Percentiles rank a stretch among this genome's conserved stretches.
phyloP scores from a whole-genome alignment of 2,329 filamentous ascomycete species.

The Helotiales sp. region DNA sequence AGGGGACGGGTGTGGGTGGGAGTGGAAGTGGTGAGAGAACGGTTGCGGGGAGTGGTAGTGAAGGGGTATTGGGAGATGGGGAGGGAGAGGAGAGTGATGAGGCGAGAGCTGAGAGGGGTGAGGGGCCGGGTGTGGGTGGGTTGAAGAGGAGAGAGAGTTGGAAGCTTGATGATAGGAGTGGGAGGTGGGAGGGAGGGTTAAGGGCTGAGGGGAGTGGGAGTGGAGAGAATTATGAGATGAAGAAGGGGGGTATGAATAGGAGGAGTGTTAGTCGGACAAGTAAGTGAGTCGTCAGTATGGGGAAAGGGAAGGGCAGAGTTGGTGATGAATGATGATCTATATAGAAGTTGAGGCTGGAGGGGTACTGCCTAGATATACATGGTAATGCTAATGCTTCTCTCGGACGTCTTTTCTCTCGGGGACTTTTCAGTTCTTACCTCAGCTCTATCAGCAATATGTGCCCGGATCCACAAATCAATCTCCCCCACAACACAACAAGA shows the following conservation, averaged over 20 bases:
- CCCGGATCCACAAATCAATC: too few species aligned
- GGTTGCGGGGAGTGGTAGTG: conserved; percentile 13
- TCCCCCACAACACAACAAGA: too few species aligned
- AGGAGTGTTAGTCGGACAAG: conserved; percentile 17
- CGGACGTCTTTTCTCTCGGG: too few species aligned
- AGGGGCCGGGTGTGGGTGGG: conserved; percentile 16
- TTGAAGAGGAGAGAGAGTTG: conserved; percentile 21
- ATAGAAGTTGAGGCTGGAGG: too few species aligned
- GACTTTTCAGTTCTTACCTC: too few species aligned
- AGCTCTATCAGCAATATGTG: too few species aligned
- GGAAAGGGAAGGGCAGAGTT: too few species aligned
- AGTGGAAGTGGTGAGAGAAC: conserved; percentile 13
- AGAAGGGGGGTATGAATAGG: conserved; percentile 17
- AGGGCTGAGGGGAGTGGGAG: conserved; percentile 15
- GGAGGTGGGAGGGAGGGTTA: conserved; percentile 10
- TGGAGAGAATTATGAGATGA: conserved; percentile 33
- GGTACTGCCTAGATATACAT: too few species aligned
- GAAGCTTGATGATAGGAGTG: conserved; percentile 25
- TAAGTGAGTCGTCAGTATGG: too few species aligned
- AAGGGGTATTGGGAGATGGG: conserved; percentile 27
- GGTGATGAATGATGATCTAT: too few species aligned
- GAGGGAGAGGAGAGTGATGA: conserved; percentile 29
- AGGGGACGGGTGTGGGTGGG: conserved; percentile 19
- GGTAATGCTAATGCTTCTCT: too few species aligned
- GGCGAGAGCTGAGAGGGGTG: conserved; percentile 18